Evolutionary conservation across 192 early-diverging fungal genomes (phyloP), one percentile per base, ranked within the genome.

Genomic region (Backusella westeae): DNA sequence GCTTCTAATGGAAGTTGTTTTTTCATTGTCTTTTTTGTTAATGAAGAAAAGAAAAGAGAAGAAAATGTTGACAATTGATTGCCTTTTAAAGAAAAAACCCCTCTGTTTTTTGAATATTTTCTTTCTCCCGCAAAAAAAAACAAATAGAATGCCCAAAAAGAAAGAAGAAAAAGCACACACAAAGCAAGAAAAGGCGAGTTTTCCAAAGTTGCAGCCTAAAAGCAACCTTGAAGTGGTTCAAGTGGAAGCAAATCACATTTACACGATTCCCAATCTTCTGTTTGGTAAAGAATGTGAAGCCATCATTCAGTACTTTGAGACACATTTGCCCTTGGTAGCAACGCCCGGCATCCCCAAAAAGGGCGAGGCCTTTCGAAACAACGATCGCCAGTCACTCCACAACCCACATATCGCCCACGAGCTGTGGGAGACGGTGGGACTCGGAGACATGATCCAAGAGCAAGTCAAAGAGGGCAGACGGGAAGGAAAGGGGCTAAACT

Each of bases 281-380:
- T 74, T 71, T 10, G 35, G 59, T 14, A 79, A 83, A 75, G 84
- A 85, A 73, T 85, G 84, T 46, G 67, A 75, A 41, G 17, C 66
- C 5, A 35, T 83, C 4, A 81, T 85, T 49, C 21, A 68, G 32
- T 78, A 81, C 72, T 76, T 85, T 26, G 80, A 85, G 29, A 69
- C n/a, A 0, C 71, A 81, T 68, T 70, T 85, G 23, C 75, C 76
- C 2, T 29, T 46, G 4, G 77, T 74, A 4, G 67, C 38, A 15
- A 66, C 74, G 0, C 26, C 73, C 15, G 44, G 42, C 2, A 80
- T 68, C 5, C 82, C 82, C 6, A 83, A 84, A 63, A 75, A 59
- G n/a, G 85, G 82, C 0, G 78, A 86, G 46, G 85, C 85, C 17
- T 79, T 78, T 36, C 80, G 85, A 23, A 79, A 75, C 63, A 86